Percentiles rank a stretch among this genome's conserved stretches.
phyloP scores from a whole-genome alignment of 2,329 filamentous ascomycete species.

The Claviceps sp. region DNA sequence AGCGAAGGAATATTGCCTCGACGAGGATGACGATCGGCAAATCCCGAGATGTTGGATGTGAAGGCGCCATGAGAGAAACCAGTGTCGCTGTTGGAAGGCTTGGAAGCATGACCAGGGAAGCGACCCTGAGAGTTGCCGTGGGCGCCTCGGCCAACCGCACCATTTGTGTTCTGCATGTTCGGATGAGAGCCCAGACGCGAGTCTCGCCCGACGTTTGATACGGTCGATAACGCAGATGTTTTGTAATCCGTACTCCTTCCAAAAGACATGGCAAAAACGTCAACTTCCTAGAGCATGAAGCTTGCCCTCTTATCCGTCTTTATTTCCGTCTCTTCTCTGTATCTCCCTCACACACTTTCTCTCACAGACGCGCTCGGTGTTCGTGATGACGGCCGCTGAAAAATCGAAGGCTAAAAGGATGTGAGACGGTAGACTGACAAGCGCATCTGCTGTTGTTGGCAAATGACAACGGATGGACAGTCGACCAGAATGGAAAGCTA shows the following conservation, averaged over 20 bases:
- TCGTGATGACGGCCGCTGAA: not conserved
- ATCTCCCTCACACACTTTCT: not conserved
- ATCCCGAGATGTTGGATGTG: constrained; percentile 72
- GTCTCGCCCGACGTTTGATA: constrained; percentile 69
- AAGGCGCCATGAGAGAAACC: constrained; percentile 91
- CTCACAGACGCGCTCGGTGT: not conserved
- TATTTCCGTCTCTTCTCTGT: not conserved
- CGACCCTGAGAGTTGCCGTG: constrained; percentile 41
- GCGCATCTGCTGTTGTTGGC: not conserved
- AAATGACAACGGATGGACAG: not conserved
- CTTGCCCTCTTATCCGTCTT: not conserved
- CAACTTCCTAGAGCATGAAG: not conserved
- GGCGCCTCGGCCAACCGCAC: constrained; percentile 34
- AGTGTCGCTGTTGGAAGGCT: constrained; percentile 71
- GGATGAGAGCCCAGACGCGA: constrained; percentile 75
- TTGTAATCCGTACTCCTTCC: constrained; percentile 46
- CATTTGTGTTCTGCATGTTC: constrained; percentile 81
- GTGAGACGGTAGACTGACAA: not conserved
- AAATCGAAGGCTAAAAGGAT: not conserved
- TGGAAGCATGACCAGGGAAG: constrained; percentile 59
- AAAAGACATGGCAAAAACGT: constrained; percentile 30
- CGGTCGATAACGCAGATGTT: constrained; percentile 71
- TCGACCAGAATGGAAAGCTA: not conserved
- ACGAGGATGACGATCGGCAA: constrained; percentile 75
- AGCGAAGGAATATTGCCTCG: constrained; percentile 80